Conservation (phyloP, 345 rosid species). For the Rubroshorea leprosula region DNA sequence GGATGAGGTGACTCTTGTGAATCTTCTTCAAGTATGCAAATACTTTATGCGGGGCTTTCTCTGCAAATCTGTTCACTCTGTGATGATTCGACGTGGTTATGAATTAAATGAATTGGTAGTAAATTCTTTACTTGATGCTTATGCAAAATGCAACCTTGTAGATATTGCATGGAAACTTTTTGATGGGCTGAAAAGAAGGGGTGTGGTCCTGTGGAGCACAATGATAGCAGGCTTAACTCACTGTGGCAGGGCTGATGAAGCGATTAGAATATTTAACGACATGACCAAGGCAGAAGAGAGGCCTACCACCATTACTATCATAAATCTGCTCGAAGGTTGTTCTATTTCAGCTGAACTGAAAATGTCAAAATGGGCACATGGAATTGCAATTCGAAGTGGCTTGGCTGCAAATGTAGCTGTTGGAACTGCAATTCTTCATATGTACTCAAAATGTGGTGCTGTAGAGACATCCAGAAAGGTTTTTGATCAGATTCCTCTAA, state of each 20-base stretch:
- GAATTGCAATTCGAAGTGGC: constrained; percentile 51
- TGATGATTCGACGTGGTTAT: constrained; percentile 34
- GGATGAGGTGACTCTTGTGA: constrained; percentile 56
- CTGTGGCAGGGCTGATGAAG: constrained; percentile 51
- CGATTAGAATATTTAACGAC: constrained; percentile 37
- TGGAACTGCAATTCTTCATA: constrained; percentile 57
- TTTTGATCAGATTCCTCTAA: constrained; percentile 39
- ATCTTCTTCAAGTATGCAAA: constrained; percentile 54
- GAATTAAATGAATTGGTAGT: constrained; percentile 36
- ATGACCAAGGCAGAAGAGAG: constrained; percentile 36
- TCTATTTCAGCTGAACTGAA: constrained; percentile 50
- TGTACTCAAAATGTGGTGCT: constrained; percentile 63
- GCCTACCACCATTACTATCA: constrained; percentile 38
- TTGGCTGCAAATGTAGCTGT: constrained; percentile 45
- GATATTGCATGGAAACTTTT: constrained; percentile 42
- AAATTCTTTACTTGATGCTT: constrained; percentile 60
- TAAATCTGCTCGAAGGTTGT: constrained; percentile 60
- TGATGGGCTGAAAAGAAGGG: constrained; percentile 28
- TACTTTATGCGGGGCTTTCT: constrained; percentile 29
- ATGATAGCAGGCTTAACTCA: constrained; percentile 55
- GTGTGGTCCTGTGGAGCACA: constrained; percentile 62
- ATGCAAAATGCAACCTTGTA: constrained; percentile 41
- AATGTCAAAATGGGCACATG: constrained; percentile 66
- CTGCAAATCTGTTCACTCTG: constrained; percentile 56
- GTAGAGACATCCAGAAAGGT: constrained; percentile 44